Evolutionary conservation across 441 rosid species (phyloP), one percentile per base, ranked within the genome.

Genomic region (Erysimum cheiri): DNA sequence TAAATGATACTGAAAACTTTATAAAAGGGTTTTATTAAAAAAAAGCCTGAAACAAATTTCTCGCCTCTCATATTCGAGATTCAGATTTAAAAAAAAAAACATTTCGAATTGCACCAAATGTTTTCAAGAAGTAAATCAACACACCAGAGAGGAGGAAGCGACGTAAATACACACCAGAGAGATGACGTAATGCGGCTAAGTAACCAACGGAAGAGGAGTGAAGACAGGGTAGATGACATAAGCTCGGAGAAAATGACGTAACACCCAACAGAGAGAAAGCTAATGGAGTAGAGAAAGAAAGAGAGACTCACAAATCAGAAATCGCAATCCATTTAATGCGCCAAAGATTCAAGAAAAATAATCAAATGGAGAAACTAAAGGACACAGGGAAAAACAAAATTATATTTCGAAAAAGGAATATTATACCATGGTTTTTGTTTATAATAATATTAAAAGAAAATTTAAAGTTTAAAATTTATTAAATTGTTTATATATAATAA

Each of bases 251-350:
- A 39, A 39, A 22, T 69, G 82, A 73, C 14, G 77, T 39, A 70
- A 50, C 29, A 15, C 60, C 19, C 49, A 52, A 33, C 49, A 72
- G 57, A 52, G 50, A 57, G 58, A 33, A 70, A 84, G 77, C 81
- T 71, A 76, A 75, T 67, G 65, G 58, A 19, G 56, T 22, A 17
- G 22, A 41, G 28, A 54, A 10, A 61, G 48, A 41, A 57, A 70
- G 46, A 24, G 15, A 37, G 56, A 71, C 85, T 74, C 41, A 64
- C 46, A 41, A 53, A 29, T 43, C 73, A 50, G 54, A 49, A 70
- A 71, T 71, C 62, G 67, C 48, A 71, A 58, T 68, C 87, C 87
- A 83, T 86, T 37, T 28, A 10, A 41, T 67, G 62, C 12, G 14
- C 12, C 37, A 31, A 43, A 49, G 9, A 15, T 26, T 28, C 0